Evolutionary conservation across 495 filamentous ascomycete species (phyloP).

Genomic region (Durotheca rogersii): DNA sequence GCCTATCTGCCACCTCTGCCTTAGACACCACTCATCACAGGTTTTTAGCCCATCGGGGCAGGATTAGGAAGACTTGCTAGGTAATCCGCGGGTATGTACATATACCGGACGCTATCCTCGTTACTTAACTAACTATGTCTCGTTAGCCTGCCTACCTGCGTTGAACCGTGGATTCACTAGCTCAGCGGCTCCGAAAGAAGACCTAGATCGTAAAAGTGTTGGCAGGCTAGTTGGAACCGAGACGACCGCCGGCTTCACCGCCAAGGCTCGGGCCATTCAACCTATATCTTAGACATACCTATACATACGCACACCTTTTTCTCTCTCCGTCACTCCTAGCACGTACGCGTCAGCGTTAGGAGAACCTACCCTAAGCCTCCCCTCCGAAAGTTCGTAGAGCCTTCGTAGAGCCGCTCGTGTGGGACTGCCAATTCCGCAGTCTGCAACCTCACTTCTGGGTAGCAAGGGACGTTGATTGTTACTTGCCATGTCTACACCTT

Average conservation of each 20-base stretch:
- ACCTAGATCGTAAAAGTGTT: too few species aligned
- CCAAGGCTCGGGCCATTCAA: not conserved
- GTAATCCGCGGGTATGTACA: slow-evolving; percentile 11
- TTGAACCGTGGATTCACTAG: slow-evolving; percentile 1
- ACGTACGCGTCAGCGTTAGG: too few species aligned
- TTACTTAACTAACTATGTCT: too few species aligned
- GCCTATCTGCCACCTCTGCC: too few species aligned
- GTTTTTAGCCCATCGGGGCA: slow-evolving; percentile 21
- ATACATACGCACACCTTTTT: not conserved
- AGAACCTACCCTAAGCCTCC: too few species aligned
- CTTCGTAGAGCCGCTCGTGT: slow-evolving; percentile 24
- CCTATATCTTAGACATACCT: not conserved
- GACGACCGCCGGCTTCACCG: not conserved
- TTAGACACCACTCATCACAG: too few species aligned
- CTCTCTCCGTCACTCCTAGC: too few species aligned
- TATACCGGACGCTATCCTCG: slow-evolving; percentile 16
- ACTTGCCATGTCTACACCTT: slow-evolving; percentile 17
- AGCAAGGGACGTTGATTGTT: slow-evolving; percentile 11
- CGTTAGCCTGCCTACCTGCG: too few species aligned
- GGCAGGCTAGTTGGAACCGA: too few species aligned
- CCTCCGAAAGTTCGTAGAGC: slow-evolving; percentile 2
- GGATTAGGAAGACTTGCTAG: slow-evolving; percentile 6
- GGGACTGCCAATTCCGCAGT: slow-evolving; percentile 28
- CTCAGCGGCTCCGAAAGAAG: not conserved
- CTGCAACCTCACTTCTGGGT: slow-evolving; percentile 11